Conservation (phyloP, 2,329 filamentous ascomycete genomes). For the Pseudocercospora fuligena region DNA sequence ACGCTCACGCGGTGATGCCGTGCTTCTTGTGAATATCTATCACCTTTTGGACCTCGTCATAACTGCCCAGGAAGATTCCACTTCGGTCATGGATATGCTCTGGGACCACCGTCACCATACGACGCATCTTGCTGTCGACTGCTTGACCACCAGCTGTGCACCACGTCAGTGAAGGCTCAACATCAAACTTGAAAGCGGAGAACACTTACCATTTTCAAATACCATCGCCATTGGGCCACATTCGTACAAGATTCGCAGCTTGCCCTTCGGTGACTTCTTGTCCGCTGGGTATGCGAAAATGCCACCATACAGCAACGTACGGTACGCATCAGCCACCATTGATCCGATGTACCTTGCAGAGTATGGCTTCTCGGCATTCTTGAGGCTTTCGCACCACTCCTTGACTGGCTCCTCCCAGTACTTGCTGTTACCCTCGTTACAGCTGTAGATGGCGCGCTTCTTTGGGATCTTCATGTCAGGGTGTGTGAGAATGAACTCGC, state of each 20-base stretch:
- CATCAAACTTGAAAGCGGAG: neutral
- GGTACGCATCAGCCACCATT: slow-evolving; percentile 98
- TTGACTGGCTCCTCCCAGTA: slow-evolving; percentile 93
- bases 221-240: slow-evolving; percentile 99
- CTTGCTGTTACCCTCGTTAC: slow-evolving; percentile 96
- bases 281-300: slow-evolving; percentile 98
- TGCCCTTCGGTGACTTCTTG: slow-evolving; percentile 98
- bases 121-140: slow-evolving; percentile 85
- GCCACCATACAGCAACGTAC: slow-evolving; percentile 91
- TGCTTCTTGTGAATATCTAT: slow-evolving; percentile 76
- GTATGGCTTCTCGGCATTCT: slow-evolving; percentile 80
- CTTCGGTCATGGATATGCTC: slow-evolving; percentile 94
- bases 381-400: slow-evolving; percentile 86
- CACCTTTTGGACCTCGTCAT: slow-evolving; percentile 94
- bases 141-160: slow-evolving; percentile 83
- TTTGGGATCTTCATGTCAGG: slow-evolving; percentile 88
- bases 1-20: slow-evolving; percentile 31
- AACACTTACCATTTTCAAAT: slow-evolving; percentile 85
- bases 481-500: slow-evolving; percentile 98
- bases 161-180: slow-evolving; percentile 28
- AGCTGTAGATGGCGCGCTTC: slow-evolving; percentile 86
- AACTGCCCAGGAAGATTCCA: slow-evolving; percentile 94
- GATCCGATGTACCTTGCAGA: slow-evolving; percentile 92
- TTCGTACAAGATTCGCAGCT: slow-evolving; percentile 95
- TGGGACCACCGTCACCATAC: slow-evolving; percentile 87